Base-by-base conservation (phyloP, 768 basidiomycete genomes). In the Dentipellis fragilis region DNA sequence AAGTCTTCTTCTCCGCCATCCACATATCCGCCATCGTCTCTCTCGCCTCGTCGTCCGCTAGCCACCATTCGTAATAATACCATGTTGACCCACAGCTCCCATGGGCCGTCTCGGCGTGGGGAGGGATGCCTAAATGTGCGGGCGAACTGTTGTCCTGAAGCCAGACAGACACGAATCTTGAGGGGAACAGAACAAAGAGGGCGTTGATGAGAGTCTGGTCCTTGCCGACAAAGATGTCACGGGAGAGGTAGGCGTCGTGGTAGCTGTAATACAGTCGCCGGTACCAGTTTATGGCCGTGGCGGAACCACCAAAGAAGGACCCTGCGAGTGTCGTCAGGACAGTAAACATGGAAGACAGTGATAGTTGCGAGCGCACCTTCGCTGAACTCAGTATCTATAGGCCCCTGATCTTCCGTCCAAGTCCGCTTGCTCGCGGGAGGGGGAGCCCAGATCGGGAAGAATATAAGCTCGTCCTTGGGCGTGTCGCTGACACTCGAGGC, bases 291-390 rank as follows among this genome's bases (percentile, higher is more conserved):
- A 81, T 65, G 0, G 77, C 69, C 9, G 60, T 39, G 1, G 74
- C 75, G 0, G 72, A 64, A 10, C 80, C 79, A 9, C 81, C 81
- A 55, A 82, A 82, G 63, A 81, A 81, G 0, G 80, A 79, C n/a
- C 78, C 80, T 80, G 57, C 48, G 10, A 23, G 14, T 34, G 42
- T 11, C n/a, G 22, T 51, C 37, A 29, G 46, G 3, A 16, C 10
- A 35, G 50, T 11, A 14, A 14, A 10, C 10, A 37, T 17, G 5
- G 14, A 21, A 22, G 39, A 38, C 16, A 56, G 29, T 6, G 6
- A 29, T 29, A 6, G 29, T 34, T 4, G 21, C 29, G 11, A 14
- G n/a, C 70, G 35, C 48, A 78, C 80, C 80, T 73, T 81, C 74
- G 57, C 76, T 77, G 49, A 81, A 70, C 7, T 40, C 39, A 10